Evolutionary conservation across 768 basidiomycete genomes (phyloP).

Genomic region (Russula abietina): DNA sequence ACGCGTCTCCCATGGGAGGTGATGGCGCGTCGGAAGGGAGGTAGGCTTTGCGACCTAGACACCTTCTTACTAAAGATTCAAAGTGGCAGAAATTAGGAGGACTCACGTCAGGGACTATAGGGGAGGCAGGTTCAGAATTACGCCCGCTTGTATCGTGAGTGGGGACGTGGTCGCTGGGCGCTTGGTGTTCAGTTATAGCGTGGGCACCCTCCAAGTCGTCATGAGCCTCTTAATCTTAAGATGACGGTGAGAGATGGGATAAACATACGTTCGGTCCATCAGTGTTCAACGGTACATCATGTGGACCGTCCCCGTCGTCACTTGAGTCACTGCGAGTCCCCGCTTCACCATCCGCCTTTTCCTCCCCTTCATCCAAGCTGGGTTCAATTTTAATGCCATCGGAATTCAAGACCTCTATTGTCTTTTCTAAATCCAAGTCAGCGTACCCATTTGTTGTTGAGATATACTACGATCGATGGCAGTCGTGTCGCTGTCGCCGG

Average conservation of each 20-base stretch:
- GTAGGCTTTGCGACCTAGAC: neutral
- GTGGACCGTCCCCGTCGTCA: neutral
- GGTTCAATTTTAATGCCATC: conserved; percentile 1
- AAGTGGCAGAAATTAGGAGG: neutral
- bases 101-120: conserved; percentile 1
- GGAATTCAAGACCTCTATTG: neutral
- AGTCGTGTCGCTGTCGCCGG: neutral
- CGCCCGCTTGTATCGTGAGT: neutral
- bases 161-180: neutral
- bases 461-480: neutral
- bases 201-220: neutral
- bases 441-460: conserved; percentile 7
- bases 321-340: neutral
- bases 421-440: neutral
- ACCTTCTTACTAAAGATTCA: neutral
- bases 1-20: no score
- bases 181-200: conserved; percentile 9
- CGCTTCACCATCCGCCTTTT: neutral
- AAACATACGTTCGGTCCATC: conserved; percentile 5
- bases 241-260: neutral
- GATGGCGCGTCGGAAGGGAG: conserved; percentile 12
- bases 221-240: conserved; percentile 3
- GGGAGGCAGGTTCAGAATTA: neutral
- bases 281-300: neutral
- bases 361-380: conserved; percentile 2